Evolutionary conservation across 1,284 basidiomycete genomes (phyloP), one percentile per base, ranked within the genome.

Genomic region (Moesziomyces antarcticus): DNA sequence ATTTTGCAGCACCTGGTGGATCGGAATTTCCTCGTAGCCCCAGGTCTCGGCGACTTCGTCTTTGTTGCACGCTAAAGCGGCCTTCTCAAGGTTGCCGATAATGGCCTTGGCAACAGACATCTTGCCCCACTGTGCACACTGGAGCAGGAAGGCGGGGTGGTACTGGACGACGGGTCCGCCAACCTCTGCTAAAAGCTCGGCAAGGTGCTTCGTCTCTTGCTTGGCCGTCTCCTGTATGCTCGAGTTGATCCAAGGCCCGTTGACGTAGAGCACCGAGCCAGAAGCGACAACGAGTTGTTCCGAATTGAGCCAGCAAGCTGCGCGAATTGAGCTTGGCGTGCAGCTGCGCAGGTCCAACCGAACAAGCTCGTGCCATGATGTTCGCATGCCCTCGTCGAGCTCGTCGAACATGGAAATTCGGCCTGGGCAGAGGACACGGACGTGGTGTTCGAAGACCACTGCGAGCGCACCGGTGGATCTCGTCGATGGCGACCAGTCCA

Each of bases 41-140:
- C 72, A 74, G 7, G 72, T 60, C 7, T 49, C 63, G 30, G 56
- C 46, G 5, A 67, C 46, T 8, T 65, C 59, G 21, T 66, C 49
- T 9, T 53, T 30, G 25, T 37, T 55, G 41, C 59, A 66, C 11
- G 50, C 56, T 5, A 42, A 30, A 9, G 64, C 50, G 18, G 73
- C 67, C 14, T 57, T 56, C 37, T 52, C 50, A 7, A 77, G 44
- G 22, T 63, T 68, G 43, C 30, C 21, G 43, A 78, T 61, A 56
- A 75, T 67, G 7, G 59, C 48, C 24, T 50, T 67, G 18, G 70
- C 73, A 33, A 68, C 25, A 1, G 37, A 53, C n/a, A 73, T 52
- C 41, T 73, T 73, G 33, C 64, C 42, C 69, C 73, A 75, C 5
- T 68, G 25, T 3, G 68, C 64, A 22, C 73, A 72, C 47, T 78